Evolutionary conservation across 2,329 filamentous ascomycete genomes (phyloP).

Genomic region (Sarocladiaceae sp.): DNA sequence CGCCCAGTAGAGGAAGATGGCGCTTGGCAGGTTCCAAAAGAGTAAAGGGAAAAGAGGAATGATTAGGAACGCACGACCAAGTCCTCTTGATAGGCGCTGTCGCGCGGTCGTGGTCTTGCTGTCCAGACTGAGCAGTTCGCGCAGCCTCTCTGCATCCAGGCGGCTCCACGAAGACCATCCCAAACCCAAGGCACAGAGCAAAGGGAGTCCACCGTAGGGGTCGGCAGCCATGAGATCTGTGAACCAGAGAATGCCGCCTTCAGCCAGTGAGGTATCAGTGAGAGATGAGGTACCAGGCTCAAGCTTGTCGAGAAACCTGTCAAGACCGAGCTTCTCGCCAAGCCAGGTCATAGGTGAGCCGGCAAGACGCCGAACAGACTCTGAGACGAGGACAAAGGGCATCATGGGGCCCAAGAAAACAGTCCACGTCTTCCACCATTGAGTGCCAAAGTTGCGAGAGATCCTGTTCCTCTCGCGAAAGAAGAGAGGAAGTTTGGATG

Average conservation of each 20-base stretch:
- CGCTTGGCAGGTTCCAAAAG: constrained; percentile 29
- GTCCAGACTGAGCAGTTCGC: constrained; percentile 18
- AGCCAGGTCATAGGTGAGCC: constrained; percentile 25
- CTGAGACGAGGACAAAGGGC: constrained; percentile 44
- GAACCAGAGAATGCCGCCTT: constrained; percentile 51
- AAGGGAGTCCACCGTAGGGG: constrained; percentile 42
- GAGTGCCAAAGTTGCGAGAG: constrained; percentile 33
- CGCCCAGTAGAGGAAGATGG: constrained; percentile 35
- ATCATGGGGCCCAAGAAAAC: constrained; percentile 33
- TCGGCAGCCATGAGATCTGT: constrained; percentile 46
- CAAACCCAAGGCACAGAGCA: constrained; percentile 25
- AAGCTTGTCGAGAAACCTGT: constrained; percentile 17
- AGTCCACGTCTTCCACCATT: constrained; percentile 39
- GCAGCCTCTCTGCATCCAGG: constrained; percentile 22
- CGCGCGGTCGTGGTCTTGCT: constrained; percentile 17
- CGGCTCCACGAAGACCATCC: constrained; percentile 22
- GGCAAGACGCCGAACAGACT: constrained; percentile 41
- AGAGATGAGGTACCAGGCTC: constrained; percentile 16
- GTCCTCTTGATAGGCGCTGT: constrained; percentile 13
- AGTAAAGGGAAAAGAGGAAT: constrained; percentile 28
- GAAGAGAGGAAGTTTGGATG: constrained; percentile 7
- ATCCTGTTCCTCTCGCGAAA: constrained; percentile 19
- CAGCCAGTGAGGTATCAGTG: constrained; percentile 33
- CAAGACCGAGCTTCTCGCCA: constrained; percentile 24
- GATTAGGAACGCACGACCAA: constrained; percentile 25